Conservation (phyloP, 140 eudicot genomes). For the Oenanthe javanica region DNA sequence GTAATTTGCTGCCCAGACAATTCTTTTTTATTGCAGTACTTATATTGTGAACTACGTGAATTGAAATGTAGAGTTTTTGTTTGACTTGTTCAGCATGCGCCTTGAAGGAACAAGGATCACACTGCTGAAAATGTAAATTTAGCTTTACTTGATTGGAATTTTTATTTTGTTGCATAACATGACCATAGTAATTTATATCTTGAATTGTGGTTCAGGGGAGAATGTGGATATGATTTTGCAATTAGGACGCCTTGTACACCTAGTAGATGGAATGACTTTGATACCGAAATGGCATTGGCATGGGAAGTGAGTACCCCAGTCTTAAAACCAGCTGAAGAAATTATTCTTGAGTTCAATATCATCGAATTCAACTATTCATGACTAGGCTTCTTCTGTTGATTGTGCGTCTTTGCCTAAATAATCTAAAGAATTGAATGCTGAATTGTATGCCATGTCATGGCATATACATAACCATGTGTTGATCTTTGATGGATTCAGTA, state of each 20-base stretch:
- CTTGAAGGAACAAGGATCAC: constrained; percentile 96
- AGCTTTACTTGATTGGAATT: constrained; percentile 1
- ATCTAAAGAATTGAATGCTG: not conserved
- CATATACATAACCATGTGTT: not conserved
- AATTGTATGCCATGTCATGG: not conserved
- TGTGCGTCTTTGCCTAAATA: not conserved
- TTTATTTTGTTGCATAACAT: not conserved
- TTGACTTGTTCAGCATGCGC: constrained; percentile 44
- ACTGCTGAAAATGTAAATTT: constrained; percentile 54
- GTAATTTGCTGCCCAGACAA: constrained; percentile 27
- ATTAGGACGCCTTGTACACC: constrained; percentile 89
- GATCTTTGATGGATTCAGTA: not conserved
- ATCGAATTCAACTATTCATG: not conserved
- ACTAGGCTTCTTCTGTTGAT: not conserved
- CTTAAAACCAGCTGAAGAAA: not conserved
- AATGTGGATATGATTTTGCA: constrained; percentile 75
- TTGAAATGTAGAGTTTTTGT: constrained; percentile 4
- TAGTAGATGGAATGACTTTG: constrained; percentile 89
- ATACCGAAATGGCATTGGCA: constrained; percentile 80
- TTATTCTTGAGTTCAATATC: constrained; percentile 1
- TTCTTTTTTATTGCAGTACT: not conserved
- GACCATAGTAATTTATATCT: not conserved
- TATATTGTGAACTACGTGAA: not conserved
- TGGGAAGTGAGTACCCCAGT: constrained; percentile 64
- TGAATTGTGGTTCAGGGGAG: constrained; percentile 45